Evolutionary conservation across 768 basidiomycete genomes (phyloP).

Genomic region (Trametes cinnabarina): DNA sequence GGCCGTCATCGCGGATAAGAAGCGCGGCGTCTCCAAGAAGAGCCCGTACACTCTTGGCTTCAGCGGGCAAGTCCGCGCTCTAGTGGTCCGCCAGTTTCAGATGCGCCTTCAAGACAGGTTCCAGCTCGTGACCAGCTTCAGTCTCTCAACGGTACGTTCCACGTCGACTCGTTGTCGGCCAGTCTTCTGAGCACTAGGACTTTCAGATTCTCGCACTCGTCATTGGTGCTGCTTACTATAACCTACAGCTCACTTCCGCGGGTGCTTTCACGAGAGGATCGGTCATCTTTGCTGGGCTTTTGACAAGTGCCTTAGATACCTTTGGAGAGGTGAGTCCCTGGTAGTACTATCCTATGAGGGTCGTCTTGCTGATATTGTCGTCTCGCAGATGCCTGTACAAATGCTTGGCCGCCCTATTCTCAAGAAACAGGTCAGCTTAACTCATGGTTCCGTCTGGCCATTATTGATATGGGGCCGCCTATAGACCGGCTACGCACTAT

Average conservation of each 20-base stretch:
- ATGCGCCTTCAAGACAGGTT: conserved; percentile 74
- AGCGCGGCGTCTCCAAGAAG: conserved; percentile 70
- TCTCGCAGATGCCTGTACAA: conserved; percentile 58
- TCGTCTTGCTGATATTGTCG: no score
- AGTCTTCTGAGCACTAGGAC: neutral
- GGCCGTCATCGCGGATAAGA: conserved; percentile 75
- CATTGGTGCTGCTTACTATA: conserved; percentile 72
- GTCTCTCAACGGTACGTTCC: conserved; percentile 51
- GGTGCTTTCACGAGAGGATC: conserved; percentile 88
- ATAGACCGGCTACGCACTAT: conserved; percentile 60
- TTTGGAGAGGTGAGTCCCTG: conserved; percentile 58
- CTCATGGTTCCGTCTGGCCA: neutral
- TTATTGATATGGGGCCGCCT: neutral
- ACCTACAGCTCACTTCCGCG: conserved; percentile 65
- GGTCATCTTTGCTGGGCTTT: conserved; percentile 69
- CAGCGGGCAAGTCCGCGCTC: conserved; percentile 65
- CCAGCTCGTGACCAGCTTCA: conserved; percentile 70
- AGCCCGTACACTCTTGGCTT: conserved; percentile 85
- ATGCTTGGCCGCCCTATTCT: conserved; percentile 80
- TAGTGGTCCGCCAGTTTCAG: conserved; percentile 73
- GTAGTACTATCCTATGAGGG: neutral
- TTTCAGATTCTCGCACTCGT: conserved; percentile 55
- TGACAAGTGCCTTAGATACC: conserved; percentile 69
- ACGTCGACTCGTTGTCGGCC: conserved; percentile 24
- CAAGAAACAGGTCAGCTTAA: conserved; percentile 50